Evolutionary conservation across 768 basidiomycete species (phyloP), one percentile per base, ranked within the genome.

Genomic region (Lactifluus echinatus): DNA sequence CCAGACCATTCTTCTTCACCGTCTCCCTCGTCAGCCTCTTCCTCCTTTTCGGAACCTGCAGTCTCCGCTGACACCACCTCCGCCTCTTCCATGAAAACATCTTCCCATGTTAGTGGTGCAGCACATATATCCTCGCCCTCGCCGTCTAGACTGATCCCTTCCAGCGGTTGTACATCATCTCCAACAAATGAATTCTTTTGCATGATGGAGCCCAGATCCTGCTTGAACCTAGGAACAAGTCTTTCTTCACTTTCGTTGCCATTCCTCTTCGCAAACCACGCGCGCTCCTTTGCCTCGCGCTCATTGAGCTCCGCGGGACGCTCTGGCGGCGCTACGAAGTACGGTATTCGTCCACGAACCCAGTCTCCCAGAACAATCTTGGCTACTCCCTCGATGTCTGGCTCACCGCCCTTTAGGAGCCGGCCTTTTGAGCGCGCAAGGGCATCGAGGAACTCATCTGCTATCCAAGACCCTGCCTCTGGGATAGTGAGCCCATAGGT

Each of bases 281-380:
- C 64, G 10, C 40, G 67, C 34, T 69, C 69, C 58, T 69, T 70
- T 45, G 67, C 83, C 72, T 86, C 87, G 12, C 73, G 74, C 65
- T 73, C 75, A 66, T 88, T 87, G 56, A 87, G 72, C 63, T 82
- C 85, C 62, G 84, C 83, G 8, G 87, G 68, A 56, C 89, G 75
- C 68, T 91, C 92, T 54, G 95, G 95, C 14, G 96, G 96, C 12
- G 87, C 69, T 36, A 93, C 93, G 66, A 97, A 99, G 77, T 85
- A 99, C 19, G 96, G 96, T 66, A 99, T 95, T 64, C 92, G 87
- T 8, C 95, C 96, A 45, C 96, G 77, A 57, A 97, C 93, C 95
- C 95, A 97, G 70, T 97, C 96, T 69, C 85, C 90, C 66, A 99
- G 72, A 46, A 98, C 75, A 69, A 99, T 94, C 75, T 94, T 98